A percentile compares a stretch with the other conserved stretches of the same genome.
These are phyloP conservation scores for Lachnellula willkommii DNA, from an alignment of 2,329 filamentous ascomycete genomes.

Conservation along the genomic window DNA sequence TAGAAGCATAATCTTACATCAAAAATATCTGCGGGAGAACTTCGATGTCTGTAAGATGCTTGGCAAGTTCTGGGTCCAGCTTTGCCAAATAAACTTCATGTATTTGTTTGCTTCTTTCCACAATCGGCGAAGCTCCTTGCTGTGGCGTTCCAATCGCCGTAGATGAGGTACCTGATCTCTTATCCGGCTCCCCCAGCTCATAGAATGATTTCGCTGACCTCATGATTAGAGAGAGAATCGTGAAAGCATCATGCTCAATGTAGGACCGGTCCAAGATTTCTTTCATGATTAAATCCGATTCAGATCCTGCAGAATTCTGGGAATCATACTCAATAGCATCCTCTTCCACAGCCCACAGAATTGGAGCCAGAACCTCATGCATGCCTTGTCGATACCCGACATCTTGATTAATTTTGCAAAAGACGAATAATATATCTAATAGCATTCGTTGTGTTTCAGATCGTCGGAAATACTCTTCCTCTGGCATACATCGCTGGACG, in stretches of 20 bases:
- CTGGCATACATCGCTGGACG: constrained; percentile 83
- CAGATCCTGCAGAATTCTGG: constrained; percentile 32
- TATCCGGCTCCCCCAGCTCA: constrained; percentile 47
- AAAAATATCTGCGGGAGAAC: constrained; percentile 95
- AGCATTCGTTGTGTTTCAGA: constrained; percentile 73
- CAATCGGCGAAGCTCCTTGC: constrained; percentile 61
- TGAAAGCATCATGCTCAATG: constrained; percentile 87
- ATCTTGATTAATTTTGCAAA: constrained; percentile 84
- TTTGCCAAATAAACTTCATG: constrained; percentile 75
- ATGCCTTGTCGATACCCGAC: constrained; percentile 95
- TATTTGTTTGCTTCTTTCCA: constrained; percentile 79
- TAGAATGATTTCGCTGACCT: constrained; percentile 82
- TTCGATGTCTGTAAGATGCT: constrained; percentile 75
- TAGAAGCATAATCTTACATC: constrained; percentile 57
- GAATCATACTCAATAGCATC: constrained; percentile 61
- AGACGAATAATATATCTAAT: constrained; percentile 86
- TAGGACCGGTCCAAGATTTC: constrained; percentile 66
- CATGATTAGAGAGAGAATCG: constrained; percentile 83
- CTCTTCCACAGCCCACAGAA: constrained; percentile 76
- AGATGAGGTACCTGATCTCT: constrained; percentile 32
- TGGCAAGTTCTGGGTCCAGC: constrained; percentile 76
- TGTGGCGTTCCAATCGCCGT: constrained; percentile 14
- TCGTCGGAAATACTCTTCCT: constrained; percentile 84
- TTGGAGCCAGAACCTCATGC: constrained; percentile 90
- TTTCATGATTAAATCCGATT: constrained; percentile 39